These are phyloP conservation scores for Aspergillus conjunctus DNA, from an alignment of 495 filamentous ascomycete species.

Conservation along the genomic window DNA sequence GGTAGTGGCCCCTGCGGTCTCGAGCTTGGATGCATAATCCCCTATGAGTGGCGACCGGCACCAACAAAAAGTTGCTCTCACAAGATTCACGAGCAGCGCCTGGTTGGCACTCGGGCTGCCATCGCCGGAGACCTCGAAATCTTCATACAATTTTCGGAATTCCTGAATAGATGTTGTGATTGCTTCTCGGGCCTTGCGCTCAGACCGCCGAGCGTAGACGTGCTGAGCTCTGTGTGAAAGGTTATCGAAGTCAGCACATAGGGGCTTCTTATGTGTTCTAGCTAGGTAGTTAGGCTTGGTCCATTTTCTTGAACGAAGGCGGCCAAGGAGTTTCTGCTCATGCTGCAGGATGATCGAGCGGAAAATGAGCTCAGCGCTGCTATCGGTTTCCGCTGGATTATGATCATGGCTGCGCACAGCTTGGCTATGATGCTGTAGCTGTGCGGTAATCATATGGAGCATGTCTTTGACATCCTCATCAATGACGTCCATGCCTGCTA, in stretches of 20 bases:
- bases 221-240: conserved; percentile 13
- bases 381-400: conserved; percentile 1
- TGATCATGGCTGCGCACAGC: background rate
- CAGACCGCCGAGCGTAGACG: conserved; percentile 4
- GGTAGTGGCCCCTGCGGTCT: conserved; percentile 9
- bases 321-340: conserved; percentile 17
- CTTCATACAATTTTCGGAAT: conserved; percentile 5
- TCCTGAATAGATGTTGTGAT: conserved; percentile 7
- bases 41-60: conserved; percentile 10
- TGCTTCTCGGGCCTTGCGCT: conserved; percentile 10
- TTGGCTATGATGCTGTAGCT: conserved; percentile 5
- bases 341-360: conserved; percentile 9
- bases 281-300: conserved; percentile 11
- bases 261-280: conserved; percentile 15
- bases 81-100: conserved; percentile 4
- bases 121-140: conserved; percentile 1
- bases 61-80: conserved; percentile 11
- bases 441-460: conserved; percentile 4
- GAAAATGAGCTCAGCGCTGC: conserved; percentile 9
- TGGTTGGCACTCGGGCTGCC: background rate
- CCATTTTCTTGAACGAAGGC: conserved; percentile 15
- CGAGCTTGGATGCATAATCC: conserved; percentile 15
- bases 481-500: conserved; percentile 12
- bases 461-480: conserved; percentile 10
- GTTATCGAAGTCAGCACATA: conserved; percentile 12